phyloP scores from a whole-genome alignment of 495 filamentous ascomycete species.

The Trichocladium uniseriatum region DNA sequence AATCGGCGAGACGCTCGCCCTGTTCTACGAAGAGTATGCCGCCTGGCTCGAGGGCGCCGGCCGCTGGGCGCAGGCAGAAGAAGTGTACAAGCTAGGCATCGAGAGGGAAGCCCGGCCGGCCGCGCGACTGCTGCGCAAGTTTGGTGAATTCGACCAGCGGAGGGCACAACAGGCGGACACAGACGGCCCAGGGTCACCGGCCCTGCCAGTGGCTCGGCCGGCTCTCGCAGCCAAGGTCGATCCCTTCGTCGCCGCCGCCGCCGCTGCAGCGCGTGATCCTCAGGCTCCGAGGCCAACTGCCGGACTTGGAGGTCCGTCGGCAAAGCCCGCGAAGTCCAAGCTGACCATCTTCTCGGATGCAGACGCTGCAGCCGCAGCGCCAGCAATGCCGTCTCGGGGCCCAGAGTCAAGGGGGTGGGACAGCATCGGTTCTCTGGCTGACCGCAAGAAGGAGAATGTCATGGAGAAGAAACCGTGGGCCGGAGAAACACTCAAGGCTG shows the following conservation, averaged over 20 bases:
- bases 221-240: constrained; percentile 80
- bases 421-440: constrained; percentile 71
- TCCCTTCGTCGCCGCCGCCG: constrained; percentile 49
- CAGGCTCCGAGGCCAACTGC: constrained; percentile 50
- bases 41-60: constrained; percentile 80
- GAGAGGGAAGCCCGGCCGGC: constrained; percentile 77
- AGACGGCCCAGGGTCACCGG: constrained; percentile 71
- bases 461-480: constrained; percentile 84
- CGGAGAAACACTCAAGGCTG: constrained; percentile 81
- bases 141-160: constrained; percentile 76
- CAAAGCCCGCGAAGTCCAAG: constrained; percentile 65
- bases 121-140: constrained; percentile 76
- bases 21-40: constrained; percentile 98
- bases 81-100: constrained; percentile 81
- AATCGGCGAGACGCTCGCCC: constrained; percentile 76
- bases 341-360: constrained; percentile 85
- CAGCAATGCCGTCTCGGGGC: constrained; percentile 40
- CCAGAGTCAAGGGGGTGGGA: constrained; percentile 71
- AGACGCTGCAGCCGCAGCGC: constrained; percentile 40
- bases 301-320: constrained; percentile 33
- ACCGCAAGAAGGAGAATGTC: constrained; percentile 89
- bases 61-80: constrained; percentile 85
- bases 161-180: constrained; percentile 48
- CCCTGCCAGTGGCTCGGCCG: constrained; percentile 71
- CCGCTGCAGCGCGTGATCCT: constrained; percentile 46